Conservation (phyloP, 768 basidiomycete species). For the Auricularia sp. region DNA sequence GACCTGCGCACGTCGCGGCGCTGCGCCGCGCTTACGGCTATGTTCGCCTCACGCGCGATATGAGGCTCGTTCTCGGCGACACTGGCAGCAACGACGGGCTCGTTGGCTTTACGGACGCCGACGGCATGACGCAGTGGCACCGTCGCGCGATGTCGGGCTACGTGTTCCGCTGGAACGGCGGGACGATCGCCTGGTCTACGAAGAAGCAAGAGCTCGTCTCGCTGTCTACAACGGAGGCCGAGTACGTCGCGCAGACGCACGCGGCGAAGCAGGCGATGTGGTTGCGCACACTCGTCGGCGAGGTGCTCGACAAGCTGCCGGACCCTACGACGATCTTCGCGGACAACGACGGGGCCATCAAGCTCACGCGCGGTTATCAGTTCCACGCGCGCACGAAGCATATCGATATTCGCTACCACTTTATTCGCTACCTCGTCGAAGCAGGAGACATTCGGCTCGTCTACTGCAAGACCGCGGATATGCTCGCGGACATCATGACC, state of each 20-base stretch:
- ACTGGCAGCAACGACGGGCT: background rate
- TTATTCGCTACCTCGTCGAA: slow-evolving; percentile 21
- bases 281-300: slow-evolving; percentile 8
- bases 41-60: background rate
- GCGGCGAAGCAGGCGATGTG: slow-evolving; percentile 17
- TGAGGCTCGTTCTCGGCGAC: background rate
- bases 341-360: slow-evolving; percentile 24
- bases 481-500: slow-evolving; percentile 15
- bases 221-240: slow-evolving; percentile 28
- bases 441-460: slow-evolving; percentile 10
- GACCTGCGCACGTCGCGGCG: background rate
- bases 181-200: slow-evolving; percentile 23
- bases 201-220: slow-evolving; percentile 26
- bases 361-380: slow-evolving; percentile 19
- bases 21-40: background rate
- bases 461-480: slow-evolving; percentile 14
- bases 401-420: slow-evolving; percentile 29
- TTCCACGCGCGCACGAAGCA: slow-evolving; percentile 29
- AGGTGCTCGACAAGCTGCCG: background rate
- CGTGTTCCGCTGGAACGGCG: slow-evolving; percentile 22
- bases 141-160: slow-evolving; percentile 18
- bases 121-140: slow-evolving; percentile 9
- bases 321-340: no score
- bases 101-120: slow-evolving; percentile 13
- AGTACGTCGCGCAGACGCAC: slow-evolving; percentile 27